Conservation (phyloP, 495 filamentous ascomycete species). For the Copromyces sp. region DNA sequence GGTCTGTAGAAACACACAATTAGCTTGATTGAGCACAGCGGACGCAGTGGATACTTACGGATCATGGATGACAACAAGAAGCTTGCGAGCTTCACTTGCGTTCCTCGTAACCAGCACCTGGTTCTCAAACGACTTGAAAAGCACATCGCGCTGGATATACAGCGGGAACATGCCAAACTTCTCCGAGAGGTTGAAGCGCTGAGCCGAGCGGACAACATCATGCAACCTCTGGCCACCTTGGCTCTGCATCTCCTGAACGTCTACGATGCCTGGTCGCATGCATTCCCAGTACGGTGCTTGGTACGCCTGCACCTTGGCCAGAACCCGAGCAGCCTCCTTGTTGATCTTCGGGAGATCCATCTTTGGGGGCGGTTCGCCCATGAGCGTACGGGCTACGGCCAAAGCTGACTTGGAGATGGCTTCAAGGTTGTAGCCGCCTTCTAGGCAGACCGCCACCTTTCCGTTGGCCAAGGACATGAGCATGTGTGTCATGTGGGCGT, state of each 20-base stretch:
- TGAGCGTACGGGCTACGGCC: constrained; percentile 82
- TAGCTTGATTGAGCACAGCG: not conserved
- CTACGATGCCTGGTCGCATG: constrained; percentile 43
- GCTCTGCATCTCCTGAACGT: constrained; percentile 28
- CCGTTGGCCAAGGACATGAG: constrained; percentile 90
- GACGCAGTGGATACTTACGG: constrained; percentile 44
- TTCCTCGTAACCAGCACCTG: constrained; percentile 72
- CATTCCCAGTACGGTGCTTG: constrained; percentile 53
- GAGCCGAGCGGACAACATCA: constrained; percentile 67
- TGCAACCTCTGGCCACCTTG: constrained; percentile 29
- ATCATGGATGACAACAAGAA: constrained; percentile 75
- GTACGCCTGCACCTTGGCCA: constrained; percentile 40
- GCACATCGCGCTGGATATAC: constrained; percentile 55
- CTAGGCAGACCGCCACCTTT: constrained; percentile 83
- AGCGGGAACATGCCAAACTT: constrained; percentile 66
- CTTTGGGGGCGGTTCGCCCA: constrained; percentile 85
- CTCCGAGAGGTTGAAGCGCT: constrained; percentile 56
- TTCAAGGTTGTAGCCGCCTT: constrained; percentile 89
- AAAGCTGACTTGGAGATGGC: constrained; percentile 89
- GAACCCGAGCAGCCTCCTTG: constrained; percentile 36
- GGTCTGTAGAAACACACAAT: constrained; percentile 41
- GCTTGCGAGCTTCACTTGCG: constrained; percentile 28
- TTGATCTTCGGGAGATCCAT: constrained; percentile 40
- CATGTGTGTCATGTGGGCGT: constrained; percentile 99
- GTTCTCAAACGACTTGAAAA: constrained; percentile 74